A percentile compares a stretch with the other conserved stretches of the same genome.
These are phyloP conservation scores for Neospora caninum DNA, from an alignment of 169 alveolate species.

Conservation along the genomic window DNA sequence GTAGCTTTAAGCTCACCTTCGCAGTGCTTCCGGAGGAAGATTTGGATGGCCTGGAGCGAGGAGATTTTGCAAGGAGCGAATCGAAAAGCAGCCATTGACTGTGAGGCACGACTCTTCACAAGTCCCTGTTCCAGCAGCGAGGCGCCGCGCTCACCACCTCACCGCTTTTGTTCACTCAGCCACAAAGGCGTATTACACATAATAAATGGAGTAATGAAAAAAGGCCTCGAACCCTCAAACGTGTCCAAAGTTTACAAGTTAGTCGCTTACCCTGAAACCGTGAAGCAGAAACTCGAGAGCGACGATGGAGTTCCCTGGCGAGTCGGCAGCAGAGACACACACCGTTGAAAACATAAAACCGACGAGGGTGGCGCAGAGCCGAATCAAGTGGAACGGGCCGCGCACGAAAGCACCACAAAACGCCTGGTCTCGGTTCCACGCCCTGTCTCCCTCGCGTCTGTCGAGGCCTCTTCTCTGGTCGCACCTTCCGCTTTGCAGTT, in stretches of 20 bases:
- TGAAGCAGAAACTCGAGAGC: slow-evolving; percentile 57
- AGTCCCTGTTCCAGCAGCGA: no score
- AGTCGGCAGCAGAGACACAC: neutral
- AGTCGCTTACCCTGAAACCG: slow-evolving; percentile 59
- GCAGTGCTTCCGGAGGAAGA: slow-evolving; percentile 24
- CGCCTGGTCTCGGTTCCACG: neutral
- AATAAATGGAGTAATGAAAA: no score
- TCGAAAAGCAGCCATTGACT: no score
- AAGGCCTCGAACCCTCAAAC: no score
- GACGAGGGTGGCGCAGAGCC: no score
- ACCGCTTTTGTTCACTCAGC: no score
- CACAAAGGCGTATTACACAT: no score
- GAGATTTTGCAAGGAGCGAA: neutral
- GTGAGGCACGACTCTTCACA: no score
- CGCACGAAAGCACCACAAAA: neutral
- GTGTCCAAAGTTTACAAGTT: no score
- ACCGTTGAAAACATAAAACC: no score
- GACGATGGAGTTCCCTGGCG: slow-evolving; percentile 64
- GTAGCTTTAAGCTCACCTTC: neutral
- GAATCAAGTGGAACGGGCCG: neutral
- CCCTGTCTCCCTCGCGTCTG: neutral
- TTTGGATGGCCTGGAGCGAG: slow-evolving; percentile 22
- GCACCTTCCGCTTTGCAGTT: slow-evolving; percentile 11
- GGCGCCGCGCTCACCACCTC: no score
- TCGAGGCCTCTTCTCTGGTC: neutral